Base-by-base conservation (phyloP, 192 early-diverging fungal species). In the Podila verticillata region DNA sequence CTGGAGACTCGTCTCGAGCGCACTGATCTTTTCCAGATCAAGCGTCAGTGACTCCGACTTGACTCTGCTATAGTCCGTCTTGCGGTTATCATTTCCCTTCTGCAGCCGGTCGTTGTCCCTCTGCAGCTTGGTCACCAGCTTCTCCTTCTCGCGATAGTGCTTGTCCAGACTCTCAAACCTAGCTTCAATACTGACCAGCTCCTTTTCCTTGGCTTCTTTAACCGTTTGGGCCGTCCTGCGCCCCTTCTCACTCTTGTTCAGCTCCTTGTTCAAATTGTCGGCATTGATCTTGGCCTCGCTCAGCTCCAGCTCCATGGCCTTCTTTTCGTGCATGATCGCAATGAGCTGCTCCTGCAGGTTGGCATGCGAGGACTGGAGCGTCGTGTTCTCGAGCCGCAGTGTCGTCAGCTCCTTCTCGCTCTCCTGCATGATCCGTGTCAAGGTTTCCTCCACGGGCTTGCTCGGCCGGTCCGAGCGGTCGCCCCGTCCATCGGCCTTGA, bases 261-360 rank as follows among this genome's bases (percentile, higher is more conserved):
- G 63, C 17, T 68, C 66, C 60, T 61, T 75, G 32, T 9, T 61
- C 44, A 74, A n/a, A 4, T 61, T 48, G 5, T 35, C 35, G 4
- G 30, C 26, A 28, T 66, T 32, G 51, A 68, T 29, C 17, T 58
- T 68, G 36, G 26, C n/a, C 7, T 68, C 66, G 3, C 24, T 10
- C 54, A 26, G 34, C 56, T 3, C 66, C 7, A 20, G 22, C 39
- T 26, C 9, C 39, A 22, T 39, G 32, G 24, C 22, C 8, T 22
- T 24, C 15, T 66, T 44, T 36, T 63, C 29, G 3, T 5, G 35
- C 35, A 48, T 75, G 49, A 2, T 7, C 10, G 35, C 49, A 31
- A n/a, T 7, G 24, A 54, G 51, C 22, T 54, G 51, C 51, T 48
- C 32, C 19, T 60, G 39, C 3, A 49, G 36, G 10, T 17, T 28